These are phyloP conservation scores for Fusarium clavum DNA, from an alignment of 2,329 filamentous ascomycete species.

Conservation along the genomic window DNA sequence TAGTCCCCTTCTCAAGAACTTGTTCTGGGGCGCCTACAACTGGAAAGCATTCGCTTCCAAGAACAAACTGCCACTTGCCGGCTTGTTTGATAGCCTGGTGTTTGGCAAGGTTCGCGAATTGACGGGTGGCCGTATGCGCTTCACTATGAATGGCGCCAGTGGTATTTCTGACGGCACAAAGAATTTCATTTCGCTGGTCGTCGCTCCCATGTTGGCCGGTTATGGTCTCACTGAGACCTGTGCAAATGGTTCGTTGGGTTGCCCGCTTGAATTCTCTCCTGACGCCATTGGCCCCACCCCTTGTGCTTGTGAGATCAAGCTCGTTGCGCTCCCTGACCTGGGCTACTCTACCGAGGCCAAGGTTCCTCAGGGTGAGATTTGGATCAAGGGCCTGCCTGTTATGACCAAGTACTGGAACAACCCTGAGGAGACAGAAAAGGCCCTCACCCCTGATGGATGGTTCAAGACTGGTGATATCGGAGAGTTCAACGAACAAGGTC, in stretches of 20 bases:
- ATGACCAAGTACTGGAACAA: conserved; percentile 85
- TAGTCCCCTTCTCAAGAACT: conserved; percentile 74
- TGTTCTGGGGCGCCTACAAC: conserved; percentile 78
- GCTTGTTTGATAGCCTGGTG: conserved; percentile 81
- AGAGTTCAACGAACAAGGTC: conserved; percentile 83
- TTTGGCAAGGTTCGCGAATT: conserved; percentile 93
- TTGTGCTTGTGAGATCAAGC: conserved; percentile 84
- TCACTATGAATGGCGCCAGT: conserved; percentile 94
- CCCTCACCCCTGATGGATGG: conserved; percentile 88
- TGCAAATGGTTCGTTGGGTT: conserved; percentile 84
- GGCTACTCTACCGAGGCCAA: conserved; percentile 80
- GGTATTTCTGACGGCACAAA: conserved; percentile 89
- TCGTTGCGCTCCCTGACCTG: conserved; percentile 90
- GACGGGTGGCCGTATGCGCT: conserved; percentile 87
- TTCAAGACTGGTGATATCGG: conserved; percentile 98
- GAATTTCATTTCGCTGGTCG: conserved; percentile 89
- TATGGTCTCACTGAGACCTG: conserved; percentile 96
- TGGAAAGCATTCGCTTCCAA: conserved; percentile 70
- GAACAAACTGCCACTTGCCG: conserved; percentile 72
- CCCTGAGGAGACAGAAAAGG: conserved; percentile 83
- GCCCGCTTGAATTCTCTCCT: conserved; percentile 86
- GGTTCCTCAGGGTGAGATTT: conserved; percentile 91
- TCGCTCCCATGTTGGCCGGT: conserved; percentile 93
- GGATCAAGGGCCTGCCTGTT: conserved; percentile 82
- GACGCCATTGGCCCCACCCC: conserved; percentile 82